A percentile compares a stretch with the other conserved stretches of the same genome.
Conservation (phyloP, 2,329 filamentous ascomycete genomes). For the Spiromastix sp. region DNA sequence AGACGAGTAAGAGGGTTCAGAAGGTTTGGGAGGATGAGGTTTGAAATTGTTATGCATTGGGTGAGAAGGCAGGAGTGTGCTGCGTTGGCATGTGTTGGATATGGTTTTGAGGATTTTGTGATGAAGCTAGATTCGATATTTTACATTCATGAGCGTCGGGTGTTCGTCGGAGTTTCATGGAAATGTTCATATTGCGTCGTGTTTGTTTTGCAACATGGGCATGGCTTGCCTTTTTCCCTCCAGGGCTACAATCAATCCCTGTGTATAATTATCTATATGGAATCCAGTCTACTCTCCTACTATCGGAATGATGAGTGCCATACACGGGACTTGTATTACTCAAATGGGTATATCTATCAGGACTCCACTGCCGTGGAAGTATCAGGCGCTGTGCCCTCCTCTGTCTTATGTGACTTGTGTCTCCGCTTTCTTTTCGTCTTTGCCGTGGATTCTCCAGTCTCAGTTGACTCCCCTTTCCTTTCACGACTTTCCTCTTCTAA, state of each 20-base stretch:
- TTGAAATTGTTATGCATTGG: background rate
- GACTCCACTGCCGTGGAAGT: constrained; percentile 7
- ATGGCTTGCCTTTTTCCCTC: no score
- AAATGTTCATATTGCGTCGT: no score
- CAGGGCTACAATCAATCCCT: no score
- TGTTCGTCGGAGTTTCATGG: no score
- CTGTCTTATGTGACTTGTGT: constrained; percentile 11
- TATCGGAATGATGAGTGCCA: no score
- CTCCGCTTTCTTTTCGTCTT: constrained; percentile 14
- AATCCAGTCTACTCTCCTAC: no score
- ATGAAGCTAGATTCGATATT: background rate
- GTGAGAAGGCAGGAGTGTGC: background rate
- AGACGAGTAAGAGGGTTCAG: constrained; percentile 64
- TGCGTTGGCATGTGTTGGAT: background rate
- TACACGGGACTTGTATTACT: no score
- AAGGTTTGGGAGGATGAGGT: constrained; percentile 60
- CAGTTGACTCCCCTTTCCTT: background rate
- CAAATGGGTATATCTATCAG: constrained; percentile 3
- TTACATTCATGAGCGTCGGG: no score
- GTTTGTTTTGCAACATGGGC: no score
- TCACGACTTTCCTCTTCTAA: constrained; percentile 2
- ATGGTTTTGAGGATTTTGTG: background rate
- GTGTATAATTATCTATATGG: no score
- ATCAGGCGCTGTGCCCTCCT: constrained; percentile 1
- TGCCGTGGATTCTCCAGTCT: constrained; percentile 5